Conservation (phyloP, 768 basidiomycete genomes). For the Daedaleopsis sinensis region DNA sequence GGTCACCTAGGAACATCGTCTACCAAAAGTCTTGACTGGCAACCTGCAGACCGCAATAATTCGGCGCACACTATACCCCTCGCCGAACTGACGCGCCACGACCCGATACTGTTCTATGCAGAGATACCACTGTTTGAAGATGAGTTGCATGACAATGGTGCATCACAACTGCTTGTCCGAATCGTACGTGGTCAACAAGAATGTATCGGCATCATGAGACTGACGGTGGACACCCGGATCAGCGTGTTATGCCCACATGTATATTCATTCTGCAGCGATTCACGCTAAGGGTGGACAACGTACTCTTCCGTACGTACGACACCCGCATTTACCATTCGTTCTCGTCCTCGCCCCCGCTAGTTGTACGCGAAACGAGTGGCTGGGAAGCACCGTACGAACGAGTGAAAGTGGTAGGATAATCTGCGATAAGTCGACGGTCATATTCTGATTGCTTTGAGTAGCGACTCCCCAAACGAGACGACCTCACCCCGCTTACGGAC, state of each 20-base stretch:
- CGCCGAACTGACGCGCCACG: slow-evolving; percentile 81
- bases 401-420: slow-evolving; percentile 66
- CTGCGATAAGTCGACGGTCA: neutral
- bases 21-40: slow-evolving; percentile 44
- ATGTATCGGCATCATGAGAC: neutral
- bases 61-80: slow-evolving; percentile 74
- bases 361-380: slow-evolving; percentile 83
- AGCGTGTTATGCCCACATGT: slow-evolving; percentile 98
- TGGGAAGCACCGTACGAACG: slow-evolving; percentile 90
- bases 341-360: slow-evolving; percentile 52
- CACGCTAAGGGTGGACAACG: slow-evolving; percentile 92
- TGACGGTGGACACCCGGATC: slow-evolving; percentile 1
- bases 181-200: slow-evolving; percentile 49
- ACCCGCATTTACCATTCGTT: slow-evolving; percentile 92
- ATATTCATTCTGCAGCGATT: slow-evolving; percentile 90
- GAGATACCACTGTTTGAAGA: slow-evolving; percentile 95
- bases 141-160: slow-evolving; percentile 96
- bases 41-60: slow-evolving; percentile 57
- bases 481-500: slow-evolving; percentile 88
- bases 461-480: slow-evolving; percentile 73
- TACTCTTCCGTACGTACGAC: slow-evolving; percentile 89
- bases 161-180: slow-evolving; percentile 79
- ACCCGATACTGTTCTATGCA: slow-evolving; percentile 98
- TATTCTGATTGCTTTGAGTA: slow-evolving; percentile 30
- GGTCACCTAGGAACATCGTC: slow-evolving; percentile 50